Conservation (phyloP, 257 asterid genomes). For the Forsythia suspensa region DNA sequence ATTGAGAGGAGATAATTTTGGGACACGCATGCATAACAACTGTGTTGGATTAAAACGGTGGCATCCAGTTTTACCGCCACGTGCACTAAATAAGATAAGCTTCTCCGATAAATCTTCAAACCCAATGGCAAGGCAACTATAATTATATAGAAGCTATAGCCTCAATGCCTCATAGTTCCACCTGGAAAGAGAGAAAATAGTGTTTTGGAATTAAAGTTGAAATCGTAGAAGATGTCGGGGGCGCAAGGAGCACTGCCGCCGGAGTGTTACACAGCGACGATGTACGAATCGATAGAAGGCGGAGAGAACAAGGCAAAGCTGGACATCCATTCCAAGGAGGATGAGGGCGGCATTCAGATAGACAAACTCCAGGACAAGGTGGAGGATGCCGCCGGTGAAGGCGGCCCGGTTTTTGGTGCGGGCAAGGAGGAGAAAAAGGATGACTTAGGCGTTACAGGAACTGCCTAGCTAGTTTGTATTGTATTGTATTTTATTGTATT, state of each 20-base stretch:
- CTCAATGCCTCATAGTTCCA: not conserved
- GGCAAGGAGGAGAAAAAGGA: conserved; percentile 43
- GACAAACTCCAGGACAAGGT: conserved; percentile 78
- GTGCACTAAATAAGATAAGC: not conserved
- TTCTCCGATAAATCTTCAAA: not conserved
- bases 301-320: conserved; percentile 64
- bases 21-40: conserved; percentile 19
- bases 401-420: conserved; percentile 81
- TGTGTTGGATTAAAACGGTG: conserved; percentile 11
- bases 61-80: not conserved
- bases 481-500: not conserved
- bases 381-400: conserved; percentile 71
- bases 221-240: conserved; percentile 61
- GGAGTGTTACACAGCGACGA: conserved; percentile 67
- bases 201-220: not conserved
- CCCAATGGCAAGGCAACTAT: not conserved
- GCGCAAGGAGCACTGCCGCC: conserved; percentile 95
- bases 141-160: not conserved
- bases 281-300: conserved; percentile 61
- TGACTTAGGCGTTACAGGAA: conserved; percentile 81
- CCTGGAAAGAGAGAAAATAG: not conserved
- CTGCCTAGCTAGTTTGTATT: conserved; percentile 30
- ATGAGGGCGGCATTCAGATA: conserved; percentile 67
- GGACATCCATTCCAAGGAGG: conserved; percentile 72
- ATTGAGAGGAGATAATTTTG: too few relatives aligned